Conservation (phyloP, 179 eudicot species). For the Beta macrorhiza region DNA sequence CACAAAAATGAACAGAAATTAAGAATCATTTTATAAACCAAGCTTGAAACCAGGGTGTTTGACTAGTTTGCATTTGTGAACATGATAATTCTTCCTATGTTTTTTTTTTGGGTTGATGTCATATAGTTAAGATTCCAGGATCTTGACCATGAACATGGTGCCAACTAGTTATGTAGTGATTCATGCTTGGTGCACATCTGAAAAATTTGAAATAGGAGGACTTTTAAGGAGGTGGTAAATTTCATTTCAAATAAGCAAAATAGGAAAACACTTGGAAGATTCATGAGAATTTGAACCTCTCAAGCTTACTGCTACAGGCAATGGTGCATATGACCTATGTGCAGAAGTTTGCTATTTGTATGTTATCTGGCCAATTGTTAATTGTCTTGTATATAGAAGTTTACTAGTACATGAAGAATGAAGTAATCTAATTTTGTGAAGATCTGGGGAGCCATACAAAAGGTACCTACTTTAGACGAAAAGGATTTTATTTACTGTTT, state of each 20-base stretch:
- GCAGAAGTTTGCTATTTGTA: background rate
- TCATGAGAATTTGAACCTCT: background rate
- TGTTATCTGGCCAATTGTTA: background rate
- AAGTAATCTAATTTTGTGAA: background rate
- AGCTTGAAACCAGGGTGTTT: background rate
- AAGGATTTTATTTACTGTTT: background rate
- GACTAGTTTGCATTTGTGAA: too few relatives aligned
- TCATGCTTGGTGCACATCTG: background rate
- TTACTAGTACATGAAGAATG: background rate
- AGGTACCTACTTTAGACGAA: background rate
- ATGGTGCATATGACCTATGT: background rate
- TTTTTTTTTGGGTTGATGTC: too few relatives aligned
- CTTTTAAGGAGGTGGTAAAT: background rate
- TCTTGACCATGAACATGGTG: background rate
- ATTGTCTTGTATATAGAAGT: background rate
- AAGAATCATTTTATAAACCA: background rate
- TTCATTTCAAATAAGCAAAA: too few relatives aligned
- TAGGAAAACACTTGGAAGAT: background rate
- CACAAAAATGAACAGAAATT: background rate
- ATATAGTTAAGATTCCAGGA: background rate
- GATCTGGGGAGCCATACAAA: background rate
- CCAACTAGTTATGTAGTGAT: background rate
- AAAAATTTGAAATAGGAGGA: background rate
- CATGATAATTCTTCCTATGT: too few relatives aligned
- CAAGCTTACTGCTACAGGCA: background rate